phyloP scores from a whole-genome alignment of 192 early-diverging fungal genomes.

The Jimgerdemannia flammicorona region DNA sequence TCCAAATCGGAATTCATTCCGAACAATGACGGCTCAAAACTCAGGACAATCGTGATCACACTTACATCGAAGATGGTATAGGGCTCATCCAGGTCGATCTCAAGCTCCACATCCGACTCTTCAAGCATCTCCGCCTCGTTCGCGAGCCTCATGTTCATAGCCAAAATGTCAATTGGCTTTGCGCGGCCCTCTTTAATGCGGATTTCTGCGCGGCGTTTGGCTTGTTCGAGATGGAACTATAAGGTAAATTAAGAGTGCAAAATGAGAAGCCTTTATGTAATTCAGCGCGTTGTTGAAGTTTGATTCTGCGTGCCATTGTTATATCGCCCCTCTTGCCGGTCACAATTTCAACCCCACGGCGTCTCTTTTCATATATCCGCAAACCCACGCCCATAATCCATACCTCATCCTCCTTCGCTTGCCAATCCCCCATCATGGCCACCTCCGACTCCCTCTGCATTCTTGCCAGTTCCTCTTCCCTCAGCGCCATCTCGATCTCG shows the following conservation, averaged over 20 bases:
- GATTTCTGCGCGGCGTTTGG: slow-evolving; percentile 88
- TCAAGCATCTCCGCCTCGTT: slow-evolving; percentile 65
- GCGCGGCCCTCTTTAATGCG: slow-evolving; percentile 82
- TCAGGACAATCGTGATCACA: background rate
- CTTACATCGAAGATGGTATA: slow-evolving; percentile 70
- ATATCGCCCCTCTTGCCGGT: too few relatives aligned
- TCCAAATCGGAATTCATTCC: background rate
- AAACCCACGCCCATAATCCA: background rate
- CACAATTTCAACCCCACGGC: too few relatives aligned
- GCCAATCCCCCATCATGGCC: slow-evolving; percentile 94
- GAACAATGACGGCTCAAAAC: background rate
- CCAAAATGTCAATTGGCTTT: slow-evolving; percentile 90
- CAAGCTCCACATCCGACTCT: slow-evolving; percentile 67
- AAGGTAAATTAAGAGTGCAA: background rate
- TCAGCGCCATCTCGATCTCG: slow-evolving; percentile 72
- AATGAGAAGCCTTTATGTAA: background rate
- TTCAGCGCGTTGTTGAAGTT: too few relatives aligned
- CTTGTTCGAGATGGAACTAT: slow-evolving; percentile 86
- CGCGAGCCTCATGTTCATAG: slow-evolving; percentile 83
- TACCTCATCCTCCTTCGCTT: slow-evolving; percentile 81
- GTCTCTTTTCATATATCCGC: background rate
- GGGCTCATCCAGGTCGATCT: slow-evolving; percentile 88
- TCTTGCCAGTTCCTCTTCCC: slow-evolving; percentile 76
- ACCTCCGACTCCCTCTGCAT: slow-evolving; percentile 83
- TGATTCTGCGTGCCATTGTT: too few relatives aligned